Base-by-base conservation (phyloP, 495 filamentous ascomycete genomes). In the Daldinia decipiens region DNA sequence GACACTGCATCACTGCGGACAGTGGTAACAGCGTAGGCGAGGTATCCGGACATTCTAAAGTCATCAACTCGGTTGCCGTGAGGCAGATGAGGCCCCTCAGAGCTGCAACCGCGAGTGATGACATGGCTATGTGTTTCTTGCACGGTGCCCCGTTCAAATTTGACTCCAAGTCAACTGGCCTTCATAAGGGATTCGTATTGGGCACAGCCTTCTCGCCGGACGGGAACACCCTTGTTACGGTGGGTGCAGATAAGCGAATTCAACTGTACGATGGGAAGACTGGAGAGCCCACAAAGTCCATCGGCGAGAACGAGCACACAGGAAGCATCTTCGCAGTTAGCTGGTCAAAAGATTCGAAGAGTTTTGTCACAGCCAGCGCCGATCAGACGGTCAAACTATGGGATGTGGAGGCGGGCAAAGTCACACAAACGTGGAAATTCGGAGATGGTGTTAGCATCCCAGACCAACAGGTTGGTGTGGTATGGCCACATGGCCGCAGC, bases 81-180 rank as follows among this genome's bases (percentile, higher is more conserved):
- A 90, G 92, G 57, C 93, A 94, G 78, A 90, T 95, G 80, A 85
- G 95, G 26, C 96, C 95, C 24, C 81, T 98, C 67, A 87, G 95
- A 56, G 96, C 96, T 19, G 94, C 91, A 13, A 97, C 96, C 12
- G 96, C 90, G 3, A 91, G 92, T 51, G 95, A 98, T 74, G 95
- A 99, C 78, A 90, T 87, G 76, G 91, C 85, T 74, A 79, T 97
- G 67, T 94, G 94, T 70, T 98, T 99, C 82, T 90, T 95, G 70
- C 92, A 97, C 71, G 95, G 95, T 26, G 90, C 91, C 4, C 95
- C 95, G 1, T 98, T 97, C 84, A 98, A 97, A 74, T 99, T 97
- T 82, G 90, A 92, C 66, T 91, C 83, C 1, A 87, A 91, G 75
- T 74, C 80, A n/a, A 77, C 79, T n/a, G 91, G 88, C 26, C 86